A percentile compares a stretch with the other conserved stretches of the same genome.
phyloP scores from a whole-genome alignment of 169 alveolate species.

The Plasmodium berghei region DNA sequence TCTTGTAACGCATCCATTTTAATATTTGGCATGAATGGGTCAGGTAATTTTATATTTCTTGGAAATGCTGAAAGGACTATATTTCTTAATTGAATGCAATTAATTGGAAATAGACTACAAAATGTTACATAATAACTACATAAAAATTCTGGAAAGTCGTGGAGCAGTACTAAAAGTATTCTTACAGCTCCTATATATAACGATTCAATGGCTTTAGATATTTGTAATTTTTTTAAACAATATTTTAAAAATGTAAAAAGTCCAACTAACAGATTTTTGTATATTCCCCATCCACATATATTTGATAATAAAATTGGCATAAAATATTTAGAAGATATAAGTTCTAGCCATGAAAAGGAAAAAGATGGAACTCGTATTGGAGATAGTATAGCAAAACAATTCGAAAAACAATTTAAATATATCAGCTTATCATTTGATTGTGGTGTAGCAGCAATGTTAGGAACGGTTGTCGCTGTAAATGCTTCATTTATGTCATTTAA shows the following conservation, averaged over 20 bases:
- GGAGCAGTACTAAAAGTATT: conserved; percentile 91
- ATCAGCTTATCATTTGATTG: conserved; percentile 34
- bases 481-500: conserved; percentile 57
- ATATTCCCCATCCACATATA: conserved; percentile 86
- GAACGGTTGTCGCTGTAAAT: no score
- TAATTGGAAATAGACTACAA: conserved; percentile 93
- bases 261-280: conserved; percentile 84
- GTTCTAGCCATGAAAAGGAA: conserved; percentile 76
- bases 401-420: conserved; percentile 64
- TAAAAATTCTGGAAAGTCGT: conserved; percentile 97
- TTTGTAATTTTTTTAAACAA: conserved; percentile 76
- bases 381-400: conserved; percentile 43
- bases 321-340: conserved; percentile 79
- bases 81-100: conserved; percentile 95
- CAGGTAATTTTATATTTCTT: conserved; percentile 92
- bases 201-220: conserved; percentile 75
- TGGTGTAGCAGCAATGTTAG: neutral
- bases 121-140: conserved; percentile 94
- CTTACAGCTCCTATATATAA: conserved; percentile 84
- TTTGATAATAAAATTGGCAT: conserved; percentile 90
- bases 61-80: conserved; percentile 96
- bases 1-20: conserved; percentile 93
- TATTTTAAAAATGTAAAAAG: conserved; percentile 82
- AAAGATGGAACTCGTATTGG: conserved; percentile 71
- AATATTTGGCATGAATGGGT: conserved; percentile 92